A percentile compares a stretch with the other conserved stretches of the same genome.
These are phyloP conservation scores for Vaccinium darrowii DNA, from an alignment of 148 eudicot species.

Conservation along the genomic window DNA sequence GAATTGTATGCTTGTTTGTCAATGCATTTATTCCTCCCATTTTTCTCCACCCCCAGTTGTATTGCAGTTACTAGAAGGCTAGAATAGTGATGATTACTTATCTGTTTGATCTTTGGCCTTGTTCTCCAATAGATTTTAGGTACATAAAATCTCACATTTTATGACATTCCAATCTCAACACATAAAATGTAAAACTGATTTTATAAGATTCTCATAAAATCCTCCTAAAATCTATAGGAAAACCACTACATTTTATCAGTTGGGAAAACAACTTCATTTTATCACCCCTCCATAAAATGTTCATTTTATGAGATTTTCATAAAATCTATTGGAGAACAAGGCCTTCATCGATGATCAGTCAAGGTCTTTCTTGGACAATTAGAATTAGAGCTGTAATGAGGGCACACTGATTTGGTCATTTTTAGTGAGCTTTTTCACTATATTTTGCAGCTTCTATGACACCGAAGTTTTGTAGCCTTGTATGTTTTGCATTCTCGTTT, in stretches of 20 bases:
- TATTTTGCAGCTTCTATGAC: background rate
- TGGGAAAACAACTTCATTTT: too few relatives aligned
- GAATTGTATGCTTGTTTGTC: background rate
- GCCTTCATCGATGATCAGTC: background rate
- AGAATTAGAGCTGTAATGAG: background rate
- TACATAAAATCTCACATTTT: too few relatives aligned
- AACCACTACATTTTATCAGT: too few relatives aligned
- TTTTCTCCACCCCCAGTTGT: background rate
- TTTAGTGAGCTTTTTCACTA: background rate
- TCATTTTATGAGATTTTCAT: too few relatives aligned
- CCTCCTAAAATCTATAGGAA: too few relatives aligned
- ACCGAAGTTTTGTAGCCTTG: background rate
- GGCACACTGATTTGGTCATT: background rate
- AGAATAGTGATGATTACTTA: background rate
- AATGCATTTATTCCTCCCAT: background rate
- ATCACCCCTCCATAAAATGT: too few relatives aligned
- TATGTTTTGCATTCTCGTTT: background rate
- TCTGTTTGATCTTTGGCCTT: background rate
- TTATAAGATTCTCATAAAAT: too few relatives aligned
- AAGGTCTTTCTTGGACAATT: background rate
- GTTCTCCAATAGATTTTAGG: too few relatives aligned
- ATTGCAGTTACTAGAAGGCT: conserved; percentile 8
- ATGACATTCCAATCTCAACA: too few relatives aligned
- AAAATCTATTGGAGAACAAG: too few relatives aligned
- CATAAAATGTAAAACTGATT: too few relatives aligned